Percentiles rank a stretch among this genome's conserved stretches.
These are phyloP conservation scores for Tolypocladium paradoxum DNA, from an alignment of 2,329 filamentous ascomycete genomes.

Conservation along the genomic window DNA sequence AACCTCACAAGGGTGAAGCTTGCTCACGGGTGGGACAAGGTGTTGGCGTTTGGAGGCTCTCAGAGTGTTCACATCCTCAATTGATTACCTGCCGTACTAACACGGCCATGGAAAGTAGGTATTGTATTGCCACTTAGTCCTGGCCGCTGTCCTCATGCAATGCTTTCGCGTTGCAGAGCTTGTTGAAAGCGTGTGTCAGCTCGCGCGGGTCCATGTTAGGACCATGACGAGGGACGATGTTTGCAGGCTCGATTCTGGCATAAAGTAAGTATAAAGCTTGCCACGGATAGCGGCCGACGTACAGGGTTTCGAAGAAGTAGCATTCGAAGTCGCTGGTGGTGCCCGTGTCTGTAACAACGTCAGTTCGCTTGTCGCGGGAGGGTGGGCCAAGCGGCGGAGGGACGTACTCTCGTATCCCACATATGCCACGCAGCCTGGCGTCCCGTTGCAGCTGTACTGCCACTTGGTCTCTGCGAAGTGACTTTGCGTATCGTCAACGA, in stretches of 20 bases:
- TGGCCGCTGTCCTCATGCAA: too few relatives aligned
- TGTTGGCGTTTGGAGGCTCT: not conserved
- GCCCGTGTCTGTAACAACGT: not conserved
- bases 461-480: constrained; percentile 7
- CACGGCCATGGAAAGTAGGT: too few relatives aligned
- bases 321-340: constrained; percentile 2
- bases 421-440: constrained; percentile 4
- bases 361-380: not conserved
- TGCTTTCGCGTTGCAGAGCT: constrained; percentile 1
- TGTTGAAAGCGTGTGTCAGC: constrained; percentile 7
- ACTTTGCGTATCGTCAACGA: not conserved
- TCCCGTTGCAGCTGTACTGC: constrained; percentile 7
- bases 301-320: constrained; percentile 6
- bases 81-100: not conserved
- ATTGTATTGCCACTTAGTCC: too few relatives aligned
- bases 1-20: not conserved
- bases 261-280: too few relatives aligned
- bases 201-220: not conserved
- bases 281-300: not conserved
- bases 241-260: constrained; percentile 2
- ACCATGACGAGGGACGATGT: not conserved
- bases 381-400: not conserved
- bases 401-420: constrained; percentile 5
- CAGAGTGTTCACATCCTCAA: not conserved
- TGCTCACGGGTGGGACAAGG: not conserved